Base-by-base conservation (phyloP, 2,329 filamentous ascomycete species). In the Fusarium nodosum region DNA sequence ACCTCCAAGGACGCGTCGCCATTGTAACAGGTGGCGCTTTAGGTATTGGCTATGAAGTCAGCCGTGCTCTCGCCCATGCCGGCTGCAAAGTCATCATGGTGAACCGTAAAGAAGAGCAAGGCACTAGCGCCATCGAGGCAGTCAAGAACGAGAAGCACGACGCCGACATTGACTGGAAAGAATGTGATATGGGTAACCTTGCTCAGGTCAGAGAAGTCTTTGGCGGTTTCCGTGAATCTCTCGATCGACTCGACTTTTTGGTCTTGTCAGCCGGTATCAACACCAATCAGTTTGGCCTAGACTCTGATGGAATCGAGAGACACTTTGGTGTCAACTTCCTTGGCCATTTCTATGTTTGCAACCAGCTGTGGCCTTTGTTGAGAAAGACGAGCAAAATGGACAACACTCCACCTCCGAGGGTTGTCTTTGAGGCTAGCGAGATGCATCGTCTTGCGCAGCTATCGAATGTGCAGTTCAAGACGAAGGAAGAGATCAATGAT, bases 241-340 rank as follows among this genome's bases (percentile, higher is more conserved):
- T 82, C 13, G 72, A 79, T 2, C 72, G 81, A 2, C 71, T 84
- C 12, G 81, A 84, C 60, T 76, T 82, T 72, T 72, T 83, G n/a
- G 79, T 83, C 1, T 70, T 82, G 1, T 80, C 77, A 0, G 81
- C 82, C 0, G 82, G 82, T 7, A 83, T 84, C 62, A 83, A 83
- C 64, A 77, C 75, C 0, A 82, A 81, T 53, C 73, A 79, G 56
- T 83, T 77, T 69, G 77, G 71, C 2, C 56, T 78, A 1, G 78
- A 79, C 18, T 41, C 68, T 1, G 82, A 84, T 50, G 78, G 78
- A 0, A 81, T 83, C 50, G 82, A 84, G 36, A 75, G 80, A 7
- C 79, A 81, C 59, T 84, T 84, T 64, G 78, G 78, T 2, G 80
- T 84, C 7, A 84, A 84, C 53, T 83, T 77, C 60, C 76, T 84